phyloP scores from a whole-genome alignment of 2,329 filamentous ascomycete species.

The Colletotrichum tanaceti region DNA sequence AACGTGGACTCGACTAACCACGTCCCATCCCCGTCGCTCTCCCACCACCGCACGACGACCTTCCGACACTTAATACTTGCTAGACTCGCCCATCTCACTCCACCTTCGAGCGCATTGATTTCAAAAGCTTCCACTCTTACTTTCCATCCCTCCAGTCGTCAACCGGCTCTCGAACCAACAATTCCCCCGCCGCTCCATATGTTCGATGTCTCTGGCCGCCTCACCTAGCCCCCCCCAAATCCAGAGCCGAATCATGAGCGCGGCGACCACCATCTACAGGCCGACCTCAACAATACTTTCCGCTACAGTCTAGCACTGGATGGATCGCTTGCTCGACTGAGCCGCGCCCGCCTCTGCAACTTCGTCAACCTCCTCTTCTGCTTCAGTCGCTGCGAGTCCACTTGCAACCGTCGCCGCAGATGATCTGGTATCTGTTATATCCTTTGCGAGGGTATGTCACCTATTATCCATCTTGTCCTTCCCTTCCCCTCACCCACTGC shows the following conservation, averaged over 20 bases:
- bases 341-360: slow-evolving; percentile 26
- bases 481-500: slow-evolving; percentile 12
- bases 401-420: slow-evolving; percentile 47
- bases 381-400: slow-evolving; percentile 33
- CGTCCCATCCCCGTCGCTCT: slow-evolving; percentile 32
- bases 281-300: slow-evolving; percentile 12
- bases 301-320: slow-evolving; percentile 24
- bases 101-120: slow-evolving; percentile 13
- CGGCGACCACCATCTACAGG: slow-evolving; percentile 21
- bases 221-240: slow-evolving; percentile 9
- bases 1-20: slow-evolving; percentile 19
- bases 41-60: slow-evolving; percentile 1
- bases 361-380: slow-evolving; percentile 26
- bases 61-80: not conserved
- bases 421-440: slow-evolving; percentile 85
- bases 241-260: slow-evolving; percentile 33
- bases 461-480: too few relatives aligned
- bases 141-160: not conserved
- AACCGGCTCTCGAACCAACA: slow-evolving; percentile 9
- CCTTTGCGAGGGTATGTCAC: slow-evolving; percentile 76
- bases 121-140: slow-evolving; percentile 20
- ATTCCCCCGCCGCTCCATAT: slow-evolving; percentile 19
- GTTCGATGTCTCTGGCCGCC: slow-evolving; percentile 12
- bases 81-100: slow-evolving; percentile 23
- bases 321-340: slow-evolving; percentile 30